These are phyloP conservation scores for Mortierella sp. DNA, from an alignment of 371 early-diverging fungal genomes.

Conservation along the genomic window DNA sequence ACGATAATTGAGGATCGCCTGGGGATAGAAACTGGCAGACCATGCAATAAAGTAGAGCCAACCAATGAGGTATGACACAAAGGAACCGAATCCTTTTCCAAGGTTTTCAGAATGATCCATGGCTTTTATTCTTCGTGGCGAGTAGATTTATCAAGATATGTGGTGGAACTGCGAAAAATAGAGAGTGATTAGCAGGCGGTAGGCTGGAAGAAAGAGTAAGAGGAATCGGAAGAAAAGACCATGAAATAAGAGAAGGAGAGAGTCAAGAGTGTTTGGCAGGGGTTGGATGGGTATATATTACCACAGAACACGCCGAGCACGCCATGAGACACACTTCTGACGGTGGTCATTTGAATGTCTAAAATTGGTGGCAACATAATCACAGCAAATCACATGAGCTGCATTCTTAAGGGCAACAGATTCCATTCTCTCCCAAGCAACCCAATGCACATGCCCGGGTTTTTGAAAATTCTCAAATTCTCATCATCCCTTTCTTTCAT, in stretches of 20 bases:
- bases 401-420: slow-evolving; percentile 9
- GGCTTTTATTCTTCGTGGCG: not conserved
- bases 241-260: not conserved
- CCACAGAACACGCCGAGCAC: not conserved
- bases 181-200: not conserved
- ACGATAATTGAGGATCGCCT: slow-evolving; percentile 73
- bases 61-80: slow-evolving; percentile 54
- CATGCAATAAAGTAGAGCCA: slow-evolving; percentile 84
- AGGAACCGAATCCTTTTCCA: slow-evolving; percentile 22
- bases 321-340: too few species aligned
- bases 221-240: not conserved
- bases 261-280: not conserved
- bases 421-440: not conserved
- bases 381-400: not conserved
- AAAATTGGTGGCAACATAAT: slow-evolving; percentile 6
- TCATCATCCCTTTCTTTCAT: slow-evolving; percentile 14
- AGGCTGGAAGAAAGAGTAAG: not conserved
- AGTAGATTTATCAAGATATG: not conserved
- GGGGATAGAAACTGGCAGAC: slow-evolving; percentile 84
- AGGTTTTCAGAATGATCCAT: not conserved
- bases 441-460: not conserved
- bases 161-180: not conserved
- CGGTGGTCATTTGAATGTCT: not conserved
- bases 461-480: slow-evolving; percentile 4
- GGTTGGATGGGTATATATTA: not conserved